These are phyloP conservation scores for Colletotrichum sp. DNA, from an alignment of 2,329 filamentous ascomycete genomes.

Conservation along the genomic window DNA sequence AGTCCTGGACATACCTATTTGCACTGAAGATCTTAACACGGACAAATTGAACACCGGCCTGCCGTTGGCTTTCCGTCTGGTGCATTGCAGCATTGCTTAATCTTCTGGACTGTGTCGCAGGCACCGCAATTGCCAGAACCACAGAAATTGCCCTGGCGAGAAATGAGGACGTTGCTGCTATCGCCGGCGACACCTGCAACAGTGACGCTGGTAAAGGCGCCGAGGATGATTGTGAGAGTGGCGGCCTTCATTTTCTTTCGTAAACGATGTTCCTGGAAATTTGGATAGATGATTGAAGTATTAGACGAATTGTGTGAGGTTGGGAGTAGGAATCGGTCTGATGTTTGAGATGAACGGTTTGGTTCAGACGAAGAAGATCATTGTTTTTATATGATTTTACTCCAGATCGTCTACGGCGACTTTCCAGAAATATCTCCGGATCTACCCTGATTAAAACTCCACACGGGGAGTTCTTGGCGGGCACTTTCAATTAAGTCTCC, in stretches of 20 bases:
- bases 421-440: background rate
- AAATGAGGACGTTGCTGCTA: background rate
- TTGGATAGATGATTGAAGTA: accelerated
- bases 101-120: background rate
- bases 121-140: background rate
- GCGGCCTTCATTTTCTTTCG: accelerated
- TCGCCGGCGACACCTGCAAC: background rate
- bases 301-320: accelerated
- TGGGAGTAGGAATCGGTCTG: background rate
- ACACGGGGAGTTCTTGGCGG: background rate
- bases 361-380: background rate
- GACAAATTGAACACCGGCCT: background rate
- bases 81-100: background rate
- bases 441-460: background rate
- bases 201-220: background rate
- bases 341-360: accelerated
- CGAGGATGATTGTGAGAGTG: background rate
- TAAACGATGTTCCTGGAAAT: background rate
- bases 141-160: background rate
- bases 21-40: background rate
- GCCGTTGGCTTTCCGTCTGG: accelerated
- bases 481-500: background rate
- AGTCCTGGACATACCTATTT: too few species aligned
- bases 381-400: accelerated
- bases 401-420: accelerated